Evolutionary conservation across 148 eudicot genomes (phyloP), one percentile per base, ranked within the genome.

Genomic region (Rheum nobile): DNA sequence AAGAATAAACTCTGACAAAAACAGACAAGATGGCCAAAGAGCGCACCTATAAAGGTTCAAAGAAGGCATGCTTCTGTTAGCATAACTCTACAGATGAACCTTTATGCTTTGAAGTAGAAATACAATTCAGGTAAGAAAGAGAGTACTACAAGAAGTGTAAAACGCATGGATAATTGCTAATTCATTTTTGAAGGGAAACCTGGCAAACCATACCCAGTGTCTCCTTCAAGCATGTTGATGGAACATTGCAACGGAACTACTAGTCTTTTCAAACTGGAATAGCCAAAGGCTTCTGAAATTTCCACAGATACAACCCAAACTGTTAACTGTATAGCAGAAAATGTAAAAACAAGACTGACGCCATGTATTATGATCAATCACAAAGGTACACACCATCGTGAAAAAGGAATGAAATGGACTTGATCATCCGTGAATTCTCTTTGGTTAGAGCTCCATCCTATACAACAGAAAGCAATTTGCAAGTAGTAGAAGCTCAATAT

Each of bases 211-310:
- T 90, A 95, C 98, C 98, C 98, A 8, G 97, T 91, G 77, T 95
- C 98, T 71, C 98, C 97, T 86, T 87, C 96, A 81, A 95, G 91
- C 93, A 91, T 88, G 86, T 95, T 91, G 57, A 90, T 87, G 52
- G 98, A 95, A 82, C 90, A 95, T 34, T 79, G 85, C 78, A 95
- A 85, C 41, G 87, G 88, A 71, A 87, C 79, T 57, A 81, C 86
- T 74, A 95, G 78, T 46, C 81, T 85, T 82, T 55, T 81, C 68
- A 78, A 65, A 77, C 78, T 82, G 44, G 82, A 80, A 72, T 78
- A 71, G 38, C 78, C 75, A 72, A 78, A 61, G n/a, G 73, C 41
- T 69, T 71, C 80, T 70, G 71, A 38, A 70, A 68, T 83, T 70
- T 74, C 78, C 83, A 75, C 16, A 76, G 37, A 76, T 35, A 67